Evolutionary conservation across 257 asterid species (phyloP).

Genomic region (Plantago ovata): DNA sequence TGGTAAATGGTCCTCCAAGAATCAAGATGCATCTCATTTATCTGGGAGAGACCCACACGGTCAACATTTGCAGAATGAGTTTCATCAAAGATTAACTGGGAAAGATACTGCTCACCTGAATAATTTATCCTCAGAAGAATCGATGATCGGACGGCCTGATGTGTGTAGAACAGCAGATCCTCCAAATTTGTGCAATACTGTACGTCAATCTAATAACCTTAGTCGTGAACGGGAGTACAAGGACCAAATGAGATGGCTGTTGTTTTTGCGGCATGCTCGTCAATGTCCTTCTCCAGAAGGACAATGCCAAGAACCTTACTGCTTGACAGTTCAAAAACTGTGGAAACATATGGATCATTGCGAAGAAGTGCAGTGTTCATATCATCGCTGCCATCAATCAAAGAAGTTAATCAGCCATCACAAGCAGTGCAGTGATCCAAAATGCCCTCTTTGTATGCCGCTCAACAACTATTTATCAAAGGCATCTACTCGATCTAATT

Average conservation of each 20-base stretch:
- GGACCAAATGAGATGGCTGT: constrained; percentile 81
- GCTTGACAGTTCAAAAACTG: constrained; percentile 64
- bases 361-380: constrained; percentile 37
- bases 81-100: constrained; percentile 49
- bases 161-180: constrained; percentile 46
- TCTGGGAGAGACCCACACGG: constrained; percentile 39
- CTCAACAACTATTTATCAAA: constrained; percentile 57
- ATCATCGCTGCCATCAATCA: constrained; percentile 64
- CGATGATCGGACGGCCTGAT: constrained; percentile 49
- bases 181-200: constrained; percentile 31
- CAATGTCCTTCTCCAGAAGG: constrained; percentile 80
- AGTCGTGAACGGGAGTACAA: constrained; percentile 54
- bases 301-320: constrained; percentile 61
- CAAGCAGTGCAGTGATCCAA: constrained; percentile 48
- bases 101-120: constrained; percentile 69
- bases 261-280: constrained; percentile 88
- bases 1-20: constrained; percentile 50
- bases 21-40: constrained; percentile 48
- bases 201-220: constrained; percentile 35
- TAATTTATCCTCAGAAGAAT: constrained; percentile 64
- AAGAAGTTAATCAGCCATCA: constrained; percentile 54
- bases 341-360: constrained; percentile 67
- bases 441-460: constrained; percentile 86
- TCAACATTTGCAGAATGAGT: constrained; percentile 49
- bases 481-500: constrained; percentile 39